Evolutionary conservation across 352 stramenopile genomes (phyloP).

Genomic region (Globisporangium uncinulatum): DNA sequence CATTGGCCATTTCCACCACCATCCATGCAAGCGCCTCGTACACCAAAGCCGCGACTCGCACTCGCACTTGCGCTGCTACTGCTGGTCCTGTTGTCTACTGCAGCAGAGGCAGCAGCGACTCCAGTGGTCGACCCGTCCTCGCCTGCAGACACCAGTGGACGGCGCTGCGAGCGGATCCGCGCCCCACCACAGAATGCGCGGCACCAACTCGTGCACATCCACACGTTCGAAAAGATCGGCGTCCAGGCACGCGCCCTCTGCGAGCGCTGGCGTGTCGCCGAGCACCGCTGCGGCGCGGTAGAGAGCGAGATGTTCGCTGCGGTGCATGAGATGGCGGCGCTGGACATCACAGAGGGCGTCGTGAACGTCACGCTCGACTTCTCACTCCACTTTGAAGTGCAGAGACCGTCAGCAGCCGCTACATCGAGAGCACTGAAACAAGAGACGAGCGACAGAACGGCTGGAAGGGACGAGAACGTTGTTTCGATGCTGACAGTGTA

Average conservation of each 20-base stretch:
- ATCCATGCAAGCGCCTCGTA: too few relatives aligned
- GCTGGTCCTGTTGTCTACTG: too few relatives aligned
- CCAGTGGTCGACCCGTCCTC: neutral
- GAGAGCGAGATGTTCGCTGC: constrained; percentile 24
- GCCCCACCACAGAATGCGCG: constrained; percentile 21
- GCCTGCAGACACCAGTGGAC: neutral
- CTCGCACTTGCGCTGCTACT: too few relatives aligned
- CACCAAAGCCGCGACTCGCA: too few relatives aligned
- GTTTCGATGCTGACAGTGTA: constrained; percentile 22
- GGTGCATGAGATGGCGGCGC: constrained; percentile 37
- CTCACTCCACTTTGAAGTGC: constrained; percentile 37
- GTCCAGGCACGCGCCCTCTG: constrained; percentile 18
- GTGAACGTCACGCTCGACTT: constrained; percentile 59
- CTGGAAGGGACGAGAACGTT: neutral
- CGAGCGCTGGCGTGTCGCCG: constrained; percentile 17
- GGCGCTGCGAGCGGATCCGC: constrained; percentile 18
- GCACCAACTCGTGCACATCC: constrained; percentile 30
- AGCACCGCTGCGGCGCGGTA: constrained; percentile 25
- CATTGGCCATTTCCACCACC: too few relatives aligned
- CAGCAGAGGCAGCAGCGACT: neutral
- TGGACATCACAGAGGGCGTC: constrained; percentile 35
- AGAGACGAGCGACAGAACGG: neutral
- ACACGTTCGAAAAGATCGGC: constrained; percentile 29
- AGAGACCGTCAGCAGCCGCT: neutral
- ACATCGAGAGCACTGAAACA: constrained; percentile 7